Evolutionary conservation across 768 basidiomycete genomes (phyloP).

Genomic region (Leccinum fibrillosum): DNA sequence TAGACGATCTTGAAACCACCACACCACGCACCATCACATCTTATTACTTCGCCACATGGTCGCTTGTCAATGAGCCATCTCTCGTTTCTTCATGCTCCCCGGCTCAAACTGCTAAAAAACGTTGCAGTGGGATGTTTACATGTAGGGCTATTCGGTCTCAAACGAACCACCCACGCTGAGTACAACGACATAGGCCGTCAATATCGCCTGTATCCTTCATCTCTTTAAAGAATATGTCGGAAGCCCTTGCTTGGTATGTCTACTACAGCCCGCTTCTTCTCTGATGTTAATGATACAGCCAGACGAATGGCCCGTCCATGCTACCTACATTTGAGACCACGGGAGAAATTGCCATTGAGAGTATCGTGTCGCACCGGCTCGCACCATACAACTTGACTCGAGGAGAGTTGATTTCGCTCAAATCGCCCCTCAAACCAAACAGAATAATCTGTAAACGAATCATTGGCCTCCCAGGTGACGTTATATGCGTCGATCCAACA

Average conservation of each 20-base stretch:
- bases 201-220: constrained; percentile 56
- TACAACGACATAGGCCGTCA: constrained; percentile 44
- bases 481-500: constrained; percentile 85
- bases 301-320: constrained; percentile 81
- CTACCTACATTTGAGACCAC: constrained; percentile 62
- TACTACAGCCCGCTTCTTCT: neutral
- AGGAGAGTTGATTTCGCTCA: constrained; percentile 74
- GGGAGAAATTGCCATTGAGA: constrained; percentile 65
- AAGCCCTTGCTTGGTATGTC: constrained; percentile 48
- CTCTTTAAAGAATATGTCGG: constrained; percentile 63
- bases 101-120: constrained; percentile 16
- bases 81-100: constrained; percentile 14
- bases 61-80: constrained; percentile 12
- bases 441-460: constrained; percentile 84
- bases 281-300: neutral
- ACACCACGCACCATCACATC: neutral
- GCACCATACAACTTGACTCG: constrained; percentile 51
- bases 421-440: constrained; percentile 65
- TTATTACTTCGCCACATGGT: neutral
- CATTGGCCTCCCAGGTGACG: constrained; percentile 86
- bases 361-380: constrained; percentile 51
- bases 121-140: constrained; percentile 27
- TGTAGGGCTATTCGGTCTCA: constrained; percentile 14
- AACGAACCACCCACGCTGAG: neutral
- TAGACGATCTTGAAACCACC: neutral